These are phyloP conservation scores for Trametes punicea DNA, from an alignment of 768 basidiomycete genomes.

Conservation along the genomic window DNA sequence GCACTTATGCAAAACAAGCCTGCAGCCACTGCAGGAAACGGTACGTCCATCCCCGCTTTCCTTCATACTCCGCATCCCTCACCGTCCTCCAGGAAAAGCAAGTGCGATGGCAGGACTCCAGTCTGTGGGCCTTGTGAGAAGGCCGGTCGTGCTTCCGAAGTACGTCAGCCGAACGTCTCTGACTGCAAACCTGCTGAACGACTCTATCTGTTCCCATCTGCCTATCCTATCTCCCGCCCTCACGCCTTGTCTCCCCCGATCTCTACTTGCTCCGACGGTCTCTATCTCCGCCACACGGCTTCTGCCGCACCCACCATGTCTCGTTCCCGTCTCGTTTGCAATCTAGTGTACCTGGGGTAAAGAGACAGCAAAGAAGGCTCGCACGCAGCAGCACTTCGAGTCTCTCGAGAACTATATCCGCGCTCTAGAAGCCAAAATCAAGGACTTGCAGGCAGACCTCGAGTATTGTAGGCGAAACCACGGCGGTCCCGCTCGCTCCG, in stretches of 20 bases:
- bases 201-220: neutral
- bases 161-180: constrained; percentile 3
- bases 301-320: too few species aligned
- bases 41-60: constrained; percentile 13
- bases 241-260: too few species aligned
- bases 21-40: constrained; percentile 33
- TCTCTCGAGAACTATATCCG: constrained; percentile 29
- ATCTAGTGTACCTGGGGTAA: constrained; percentile 33
- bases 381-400: constrained; percentile 34
- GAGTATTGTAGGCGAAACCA: constrained; percentile 12
- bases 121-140: constrained; percentile 30
- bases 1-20: constrained; percentile 33
- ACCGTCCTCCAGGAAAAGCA: constrained; percentile 28
- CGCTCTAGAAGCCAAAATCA: constrained; percentile 26
- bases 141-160: constrained; percentile 27
- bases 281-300: too few species aligned
- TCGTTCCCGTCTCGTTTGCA: neutral
- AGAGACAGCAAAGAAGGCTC: constrained; percentile 33
- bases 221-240: neutral
- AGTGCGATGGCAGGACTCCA: constrained; percentile 32
- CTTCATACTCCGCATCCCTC: neutral
- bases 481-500: constrained; percentile 9
- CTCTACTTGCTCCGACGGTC: too few species aligned
- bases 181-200: neutral
- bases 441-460: constrained; percentile 27